Evolutionary conservation across 2,329 filamentous ascomycete species (phyloP), one percentile per base, ranked within the genome.

Genomic region (Fusarium penzigii): DNA sequence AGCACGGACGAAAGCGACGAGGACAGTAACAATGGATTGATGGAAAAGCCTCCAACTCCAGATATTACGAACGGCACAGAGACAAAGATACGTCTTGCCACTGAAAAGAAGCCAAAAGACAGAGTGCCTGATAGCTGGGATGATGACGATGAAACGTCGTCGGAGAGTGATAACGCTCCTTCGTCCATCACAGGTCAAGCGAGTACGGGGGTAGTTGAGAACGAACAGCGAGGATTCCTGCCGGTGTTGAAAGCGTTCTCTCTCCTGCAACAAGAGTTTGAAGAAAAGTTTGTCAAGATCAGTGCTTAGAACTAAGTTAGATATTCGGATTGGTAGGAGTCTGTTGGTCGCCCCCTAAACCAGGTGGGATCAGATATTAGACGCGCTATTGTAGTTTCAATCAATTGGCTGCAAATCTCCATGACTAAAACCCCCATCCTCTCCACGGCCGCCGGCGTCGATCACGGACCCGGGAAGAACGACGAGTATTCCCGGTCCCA

Each of bases 261-360:
- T 54, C 69, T 76, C 61, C 64, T 89, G 56, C 79, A 80, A 63
- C 71, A 73, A 29, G 81, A 83, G 51, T 89, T 88, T 66, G 80
- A 86, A 57, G 74, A 76, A 42, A 89, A 86, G 72, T 88, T 89
- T 69, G 75, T 66, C 64, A 79, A 78, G 61, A 78, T 81, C 63
- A 85, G 82, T 81, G 80, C 83, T 66, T 86, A 69, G 20, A 25
- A 4, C 20, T 25, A 25, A 25, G 20, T 7, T 25, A 25, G 20
- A n/a, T n/a, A n/a, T n/a, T n/a, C n/a, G n/a, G n/a, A n/a, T n/a
- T n/a, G n/a, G n/a, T n/a, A n/a, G 7, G 20, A 25, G 7, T 25
- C 20, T 25, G 20, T 25, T 25, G 20, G 20, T 7, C 20, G 7
- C 20, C 20, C n/a, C n/a, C n/a, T n/a, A n/a, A n/a, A n/a, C n/a